Evolutionary conservation across 306 rosid genomes (phyloP).

Genomic region (Glycine tomentella): DNA sequence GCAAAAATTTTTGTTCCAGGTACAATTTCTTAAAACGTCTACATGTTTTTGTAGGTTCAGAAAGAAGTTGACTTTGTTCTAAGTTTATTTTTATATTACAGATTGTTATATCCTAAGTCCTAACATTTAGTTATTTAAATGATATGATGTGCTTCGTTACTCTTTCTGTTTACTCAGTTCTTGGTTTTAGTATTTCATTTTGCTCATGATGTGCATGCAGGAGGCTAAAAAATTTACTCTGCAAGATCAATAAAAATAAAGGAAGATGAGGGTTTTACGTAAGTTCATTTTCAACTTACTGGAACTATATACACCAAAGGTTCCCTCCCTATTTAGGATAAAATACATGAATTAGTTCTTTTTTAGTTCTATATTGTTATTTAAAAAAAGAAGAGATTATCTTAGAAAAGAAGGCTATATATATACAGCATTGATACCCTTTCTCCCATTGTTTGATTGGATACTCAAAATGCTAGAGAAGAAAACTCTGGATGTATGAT

Average conservation of each 20-base stretch:
- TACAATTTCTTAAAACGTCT: constrained; percentile 40
- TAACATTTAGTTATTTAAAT: neutral
- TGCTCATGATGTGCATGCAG: constrained; percentile 42
- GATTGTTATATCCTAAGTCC: neutral
- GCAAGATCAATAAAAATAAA: constrained; percentile 59
- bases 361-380: neutral
- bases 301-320: constrained; percentile 17
- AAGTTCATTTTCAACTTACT: constrained; percentile 39
- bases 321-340: neutral
- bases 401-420: constrained; percentile 6
- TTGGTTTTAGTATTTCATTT: constrained; percentile 35
- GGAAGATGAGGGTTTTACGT: constrained; percentile 60
- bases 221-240: constrained; percentile 54
- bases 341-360: neutral
- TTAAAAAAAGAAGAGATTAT: neutral
- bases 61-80: constrained; percentile 22
- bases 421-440: constrained; percentile 13
- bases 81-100: neutral
- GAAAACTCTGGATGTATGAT: constrained; percentile 7
- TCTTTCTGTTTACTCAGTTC: constrained; percentile 26
- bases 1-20: constrained; percentile 91
- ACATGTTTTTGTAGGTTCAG: constrained; percentile 35
- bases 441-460: constrained; percentile 9
- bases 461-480: constrained; percentile 1
- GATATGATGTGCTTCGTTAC: constrained; percentile 9